A percentile compares a stretch with the other conserved stretches of the same genome.
Conservation (phyloP, 2,329 filamentous ascomycete species). For the Cladosporium sp. region DNA sequence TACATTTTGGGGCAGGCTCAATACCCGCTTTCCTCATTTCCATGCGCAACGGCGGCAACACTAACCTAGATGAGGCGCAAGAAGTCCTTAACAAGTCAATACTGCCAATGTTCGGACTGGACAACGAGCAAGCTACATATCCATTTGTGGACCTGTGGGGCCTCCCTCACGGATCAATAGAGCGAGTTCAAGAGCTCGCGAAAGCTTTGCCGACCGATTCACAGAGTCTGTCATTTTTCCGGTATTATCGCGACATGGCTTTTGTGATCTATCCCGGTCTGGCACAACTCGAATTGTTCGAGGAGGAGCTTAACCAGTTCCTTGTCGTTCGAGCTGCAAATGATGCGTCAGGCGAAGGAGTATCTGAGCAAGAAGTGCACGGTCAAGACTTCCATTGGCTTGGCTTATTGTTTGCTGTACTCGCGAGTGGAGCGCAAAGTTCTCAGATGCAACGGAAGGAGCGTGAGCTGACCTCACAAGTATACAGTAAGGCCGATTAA, state of each 20-base stretch:
- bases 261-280: constrained; percentile 63
- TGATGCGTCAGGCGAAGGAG: constrained; percentile 43
- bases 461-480: constrained; percentile 62
- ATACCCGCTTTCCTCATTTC: constrained; percentile 61
- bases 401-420: constrained; percentile 60
- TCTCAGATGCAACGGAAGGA: constrained; percentile 59
- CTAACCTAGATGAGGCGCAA: constrained; percentile 54
- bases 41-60: constrained; percentile 40
- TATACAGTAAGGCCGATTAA: constrained; percentile 51
- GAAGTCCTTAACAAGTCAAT: constrained; percentile 62
- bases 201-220: constrained; percentile 60
- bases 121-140: constrained; percentile 65
- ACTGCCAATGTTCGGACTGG: constrained; percentile 61
- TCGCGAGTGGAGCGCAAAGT: constrained; percentile 64
- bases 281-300: constrained; percentile 56
- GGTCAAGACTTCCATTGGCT: constrained; percentile 60
- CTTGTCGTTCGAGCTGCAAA: constrained; percentile 52
- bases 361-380: constrained; percentile 57
- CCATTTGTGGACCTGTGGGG: constrained; percentile 66
- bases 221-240: constrained; percentile 59
- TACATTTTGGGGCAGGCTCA: constrained; percentile 62
- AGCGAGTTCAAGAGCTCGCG: constrained; percentile 58
- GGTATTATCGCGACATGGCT: constrained; percentile 58
- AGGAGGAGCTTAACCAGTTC: constrained; percentile 55
- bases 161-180: constrained; percentile 57